A percentile compares a stretch with the other conserved stretches of the same genome.
These are phyloP conservation scores for Podaxis sp. DNA, from an alignment of 768 basidiomycete species.

Conservation along the genomic window DNA sequence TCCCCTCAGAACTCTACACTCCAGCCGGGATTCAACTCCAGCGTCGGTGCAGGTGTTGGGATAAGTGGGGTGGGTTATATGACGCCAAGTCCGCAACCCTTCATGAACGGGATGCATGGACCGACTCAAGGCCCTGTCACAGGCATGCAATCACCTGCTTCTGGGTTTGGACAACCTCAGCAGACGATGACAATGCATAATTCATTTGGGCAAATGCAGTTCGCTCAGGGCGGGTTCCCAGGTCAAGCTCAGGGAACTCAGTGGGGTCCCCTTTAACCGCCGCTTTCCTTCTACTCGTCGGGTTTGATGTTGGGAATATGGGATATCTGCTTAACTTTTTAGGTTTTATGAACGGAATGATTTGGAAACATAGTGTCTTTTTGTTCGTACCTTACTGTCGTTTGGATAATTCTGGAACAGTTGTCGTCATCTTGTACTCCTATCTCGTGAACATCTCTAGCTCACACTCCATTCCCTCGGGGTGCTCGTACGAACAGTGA, in stretches of 20 bases:
- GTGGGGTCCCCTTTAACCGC: slow-evolving; percentile 34
- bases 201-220: slow-evolving; percentile 17
- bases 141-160: slow-evolving; percentile 22
- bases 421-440: background rate
- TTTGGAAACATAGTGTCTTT: background rate
- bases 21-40: slow-evolving; percentile 6
- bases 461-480: no score
- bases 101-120: slow-evolving; percentile 25
- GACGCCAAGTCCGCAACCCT: slow-evolving; percentile 27
- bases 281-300: background rate
- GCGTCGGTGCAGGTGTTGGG: slow-evolving; percentile 17
- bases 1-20: background rate
- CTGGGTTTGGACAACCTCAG: slow-evolving; percentile 24
- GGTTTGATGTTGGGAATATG: background rate
- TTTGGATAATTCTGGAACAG: background rate
- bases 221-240: slow-evolving; percentile 19
- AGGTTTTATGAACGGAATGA: background rate
- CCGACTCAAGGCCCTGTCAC: slow-evolving; percentile 24
- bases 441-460: no score
- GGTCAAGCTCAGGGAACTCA: slow-evolving; percentile 21
- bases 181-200: slow-evolving; percentile 15
- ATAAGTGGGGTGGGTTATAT: slow-evolving; percentile 18
- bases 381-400: background rate
- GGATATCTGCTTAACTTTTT: background rate
- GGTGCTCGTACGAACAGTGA: no score